Conservation (phyloP, 1,284 basidiomycete genomes). For the Rhodofomes roseus region DNA sequence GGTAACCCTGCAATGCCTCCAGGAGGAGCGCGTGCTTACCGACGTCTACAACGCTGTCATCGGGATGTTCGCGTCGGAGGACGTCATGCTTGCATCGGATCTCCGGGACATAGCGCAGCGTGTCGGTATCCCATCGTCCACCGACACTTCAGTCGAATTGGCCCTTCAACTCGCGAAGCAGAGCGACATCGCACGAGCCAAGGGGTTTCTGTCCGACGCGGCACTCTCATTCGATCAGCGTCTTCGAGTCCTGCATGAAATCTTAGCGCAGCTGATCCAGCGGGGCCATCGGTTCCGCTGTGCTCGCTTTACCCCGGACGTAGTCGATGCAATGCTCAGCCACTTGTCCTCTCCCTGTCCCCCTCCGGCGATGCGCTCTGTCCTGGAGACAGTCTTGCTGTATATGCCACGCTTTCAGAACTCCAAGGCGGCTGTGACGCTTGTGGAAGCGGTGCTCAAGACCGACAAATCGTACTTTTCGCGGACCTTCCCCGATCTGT, state of each 20-base stretch:
- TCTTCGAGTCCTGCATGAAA: constrained; percentile 2
- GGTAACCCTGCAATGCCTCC: constrained; percentile 10
- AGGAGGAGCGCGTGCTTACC: constrained; percentile 7
- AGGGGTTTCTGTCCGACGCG: constrained; percentile 7
- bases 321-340: constrained; percentile 1
- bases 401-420: constrained; percentile 1
- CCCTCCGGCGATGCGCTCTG: not conserved
- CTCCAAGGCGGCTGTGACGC: not conserved
- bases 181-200: constrained; percentile 4
- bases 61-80: constrained; percentile 2
- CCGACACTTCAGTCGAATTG: constrained; percentile 6
- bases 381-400: not conserved
- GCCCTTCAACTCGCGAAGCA: constrained; percentile 10
- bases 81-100: constrained; percentile 15
- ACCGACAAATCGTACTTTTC: constrained; percentile 5
- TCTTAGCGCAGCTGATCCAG: constrained; percentile 9
- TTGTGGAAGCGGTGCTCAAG: constrained; percentile 6
- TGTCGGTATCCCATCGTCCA: constrained; percentile 8
- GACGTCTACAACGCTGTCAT: constrained; percentile 10
- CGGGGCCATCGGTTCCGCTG: constrained; percentile 4
- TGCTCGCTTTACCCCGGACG: not conserved
- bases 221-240: constrained; percentile 11
- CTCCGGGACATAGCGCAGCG: constrained; percentile 10
- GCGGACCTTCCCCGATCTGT: constrained; percentile 2
- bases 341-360: not conserved